Evolutionary conservation across 768 basidiomycete species (phyloP), one percentile per base, ranked within the genome.

Genomic region (Mycena leptocephala): DNA sequence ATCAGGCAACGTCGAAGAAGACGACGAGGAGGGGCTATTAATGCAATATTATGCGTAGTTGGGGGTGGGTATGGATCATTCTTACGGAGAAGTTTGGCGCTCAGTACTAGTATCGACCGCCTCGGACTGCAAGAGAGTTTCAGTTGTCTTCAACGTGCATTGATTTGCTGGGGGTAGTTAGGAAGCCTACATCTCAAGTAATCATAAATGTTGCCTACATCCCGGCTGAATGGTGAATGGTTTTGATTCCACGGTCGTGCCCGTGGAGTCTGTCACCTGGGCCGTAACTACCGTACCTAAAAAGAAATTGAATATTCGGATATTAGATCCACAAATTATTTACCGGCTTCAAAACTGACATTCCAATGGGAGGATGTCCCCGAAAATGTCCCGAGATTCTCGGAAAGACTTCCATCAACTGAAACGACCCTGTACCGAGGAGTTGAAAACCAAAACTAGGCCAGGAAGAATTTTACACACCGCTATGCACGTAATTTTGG

Each of bases 281-380:
- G 41, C 61, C 26, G 33, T 56, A 28, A 64, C 74, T 0, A 37
- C 46, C 8, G 66, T 63, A 14, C 74, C 74, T 75, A 32, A 2
- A 18, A 11, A 33, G 3, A 46, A 3, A 11, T 18, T 46, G 16
- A 46, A 20, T 8, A 46, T 14, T 2, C 18, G 6, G 13, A 46
- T 46, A 46, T 7, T 14, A 7, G 13, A 16, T 11, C 43, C 30
- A 32, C 2, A 14, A 20, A 2, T 16, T 14, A 58, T 16, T 32
- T 61, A 67, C 73, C 73, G 20, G 73, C 66, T 32, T 48, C 73
- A 35, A 74, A n/a, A n/a, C n/a, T n/a, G 18, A 63, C 73, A 32
- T 8, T 51, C 73, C 73, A 74, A 18, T n/a, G 33, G 35, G 68
- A 68, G 13, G 73, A 67, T 2, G 73, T 74, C 0, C 1, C 13